Conservation (phyloP, 2,329 filamentous ascomycete genomes). For the Talaromyces sp. region DNA sequence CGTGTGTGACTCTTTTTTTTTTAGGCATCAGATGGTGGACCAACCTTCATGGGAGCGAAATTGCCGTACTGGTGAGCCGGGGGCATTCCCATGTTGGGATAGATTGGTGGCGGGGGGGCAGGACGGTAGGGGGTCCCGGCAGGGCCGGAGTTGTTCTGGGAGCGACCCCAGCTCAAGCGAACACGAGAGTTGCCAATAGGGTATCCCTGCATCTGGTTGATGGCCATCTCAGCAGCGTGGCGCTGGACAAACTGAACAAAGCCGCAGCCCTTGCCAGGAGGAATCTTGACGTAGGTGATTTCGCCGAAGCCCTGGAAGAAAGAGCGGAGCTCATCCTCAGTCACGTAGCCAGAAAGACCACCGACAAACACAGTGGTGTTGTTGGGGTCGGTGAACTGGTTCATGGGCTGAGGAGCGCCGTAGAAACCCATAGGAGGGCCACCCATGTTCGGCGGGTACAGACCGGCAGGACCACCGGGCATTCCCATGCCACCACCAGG, state of each 20-base stretch:
- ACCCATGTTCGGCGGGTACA: constrained; percentile 63
- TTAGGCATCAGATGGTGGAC: constrained; percentile 25
- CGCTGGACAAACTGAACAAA: constrained; percentile 99
- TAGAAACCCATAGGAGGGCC: constrained; percentile 63
- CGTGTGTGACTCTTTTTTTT: constrained; percentile 5
- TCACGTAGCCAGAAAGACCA: constrained; percentile 94
- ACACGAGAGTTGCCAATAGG: constrained; percentile 98
- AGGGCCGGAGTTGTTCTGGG: constrained; percentile 96
- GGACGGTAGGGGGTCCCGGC: constrained; percentile 96
- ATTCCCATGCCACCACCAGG: constrained; percentile 48
- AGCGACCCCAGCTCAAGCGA: constrained; percentile 93
- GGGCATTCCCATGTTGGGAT: constrained; percentile 65
- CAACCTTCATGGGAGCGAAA: constrained; percentile 65
- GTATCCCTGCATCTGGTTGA: constrained; percentile 99
- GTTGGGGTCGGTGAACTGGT: constrained; percentile 99
- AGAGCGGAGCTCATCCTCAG: constrained; percentile 97
- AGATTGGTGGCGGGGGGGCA: constrained; percentile 75
- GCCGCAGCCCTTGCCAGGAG: constrained; percentile 96
- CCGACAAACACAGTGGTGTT: constrained; percentile 99
- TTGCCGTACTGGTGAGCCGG: constrained; percentile 58
- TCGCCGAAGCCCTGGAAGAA: constrained; percentile 99
- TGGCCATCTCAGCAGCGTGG: constrained; percentile 98
- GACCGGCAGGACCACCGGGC: constrained; percentile 52
- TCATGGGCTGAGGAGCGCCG: constrained; percentile 77
- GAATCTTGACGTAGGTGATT: constrained; percentile 99